A percentile compares a stretch with the other conserved stretches of the same genome.
phyloP scores from a whole-genome alignment of 306 rosid species.

The Gleditsia sinensis region DNA sequence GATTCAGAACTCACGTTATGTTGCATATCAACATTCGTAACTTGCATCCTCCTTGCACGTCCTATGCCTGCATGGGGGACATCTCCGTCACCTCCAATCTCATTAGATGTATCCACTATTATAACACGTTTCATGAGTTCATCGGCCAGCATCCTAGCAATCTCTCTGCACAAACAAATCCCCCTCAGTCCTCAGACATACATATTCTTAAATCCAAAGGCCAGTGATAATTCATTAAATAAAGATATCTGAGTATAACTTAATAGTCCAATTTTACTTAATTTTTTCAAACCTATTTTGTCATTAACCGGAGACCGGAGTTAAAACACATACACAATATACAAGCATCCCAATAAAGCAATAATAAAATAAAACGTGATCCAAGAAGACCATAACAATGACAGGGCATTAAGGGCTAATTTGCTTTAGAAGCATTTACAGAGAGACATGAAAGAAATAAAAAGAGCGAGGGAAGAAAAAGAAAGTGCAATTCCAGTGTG shows the following conservation, averaged over 20 bases:
- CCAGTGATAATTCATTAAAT: background rate
- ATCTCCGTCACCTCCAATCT: constrained; percentile 99
- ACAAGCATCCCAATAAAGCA: background rate
- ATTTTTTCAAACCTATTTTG: background rate
- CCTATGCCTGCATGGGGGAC: constrained; percentile 96
- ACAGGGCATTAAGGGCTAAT: background rate
- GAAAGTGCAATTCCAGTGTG: background rate
- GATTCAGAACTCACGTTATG: constrained; percentile 66
- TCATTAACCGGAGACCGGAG: background rate
- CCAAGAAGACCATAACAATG: background rate
- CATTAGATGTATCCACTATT: constrained; percentile 96
- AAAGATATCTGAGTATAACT: background rate
- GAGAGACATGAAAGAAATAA: constrained; percentile 3
- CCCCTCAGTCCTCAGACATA: constrained; percentile 37
- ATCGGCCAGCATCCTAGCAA: constrained; percentile 99
- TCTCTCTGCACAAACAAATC: constrained; percentile 68
- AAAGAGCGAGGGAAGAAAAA: background rate
- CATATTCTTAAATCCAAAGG: constrained; percentile 8
- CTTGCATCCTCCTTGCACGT: constrained; percentile 98
- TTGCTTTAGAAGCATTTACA: constrained; percentile 2
- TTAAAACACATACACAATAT: background rate
- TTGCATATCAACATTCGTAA: constrained; percentile 93
- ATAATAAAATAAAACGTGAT: constrained; percentile 1
- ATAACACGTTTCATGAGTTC: constrained; percentile 86
- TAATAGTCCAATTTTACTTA: background rate